Conservation (phyloP, 768 basidiomycete genomes). For the Chalciporus chontae region DNA sequence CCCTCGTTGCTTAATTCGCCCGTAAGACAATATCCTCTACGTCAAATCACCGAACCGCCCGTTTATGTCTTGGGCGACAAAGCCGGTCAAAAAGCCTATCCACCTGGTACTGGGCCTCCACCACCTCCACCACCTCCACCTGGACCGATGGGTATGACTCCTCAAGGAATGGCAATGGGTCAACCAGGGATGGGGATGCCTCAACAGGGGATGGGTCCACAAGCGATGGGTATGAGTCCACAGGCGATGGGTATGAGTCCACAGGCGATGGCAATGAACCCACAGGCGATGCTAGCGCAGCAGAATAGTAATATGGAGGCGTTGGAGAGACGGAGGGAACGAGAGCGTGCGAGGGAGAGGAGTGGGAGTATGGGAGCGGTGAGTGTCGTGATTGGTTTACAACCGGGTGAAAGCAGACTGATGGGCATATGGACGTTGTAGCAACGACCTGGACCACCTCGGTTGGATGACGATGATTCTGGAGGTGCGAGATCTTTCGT, state of each 20-base stretch:
- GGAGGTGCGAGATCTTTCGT: conserved; percentile 41
- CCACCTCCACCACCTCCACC: conserved; percentile 27
- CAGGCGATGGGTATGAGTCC: conserved; percentile 19
- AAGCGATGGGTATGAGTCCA: conserved; percentile 14
- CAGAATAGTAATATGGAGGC: conserved; percentile 72
- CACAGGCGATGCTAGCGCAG: conserved; percentile 60
- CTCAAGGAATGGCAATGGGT: conserved; percentile 23
- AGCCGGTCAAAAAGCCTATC: conserved; percentile 62
- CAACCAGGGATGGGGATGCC: conserved; percentile 23
- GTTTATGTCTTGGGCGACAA: conserved; percentile 74
- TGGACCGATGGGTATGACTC: conserved; percentile 24
- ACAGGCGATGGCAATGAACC: conserved; percentile 20
- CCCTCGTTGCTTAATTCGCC: conserved; percentile 58
- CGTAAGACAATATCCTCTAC: conserved; percentile 68
- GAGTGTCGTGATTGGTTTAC: conserved; percentile 14
- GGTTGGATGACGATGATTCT: conserved; percentile 59
- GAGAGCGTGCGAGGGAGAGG: conserved; percentile 52
- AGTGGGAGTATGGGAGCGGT: conserved; percentile 41
- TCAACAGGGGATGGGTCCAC: conserved; percentile 23
- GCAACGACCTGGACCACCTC: conserved; percentile 32
- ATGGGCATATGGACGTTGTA: conserved; percentile 3
- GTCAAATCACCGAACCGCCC: conserved; percentile 59
- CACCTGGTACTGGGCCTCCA: conserved; percentile 31
- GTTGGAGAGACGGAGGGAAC: conserved; percentile 58
- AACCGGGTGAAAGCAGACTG: background rate